Evolutionary conservation across 108 stramenopile species (phyloP), one percentile per base, ranked within the genome.

Genomic region (Conticribra weissflogii): DNA sequence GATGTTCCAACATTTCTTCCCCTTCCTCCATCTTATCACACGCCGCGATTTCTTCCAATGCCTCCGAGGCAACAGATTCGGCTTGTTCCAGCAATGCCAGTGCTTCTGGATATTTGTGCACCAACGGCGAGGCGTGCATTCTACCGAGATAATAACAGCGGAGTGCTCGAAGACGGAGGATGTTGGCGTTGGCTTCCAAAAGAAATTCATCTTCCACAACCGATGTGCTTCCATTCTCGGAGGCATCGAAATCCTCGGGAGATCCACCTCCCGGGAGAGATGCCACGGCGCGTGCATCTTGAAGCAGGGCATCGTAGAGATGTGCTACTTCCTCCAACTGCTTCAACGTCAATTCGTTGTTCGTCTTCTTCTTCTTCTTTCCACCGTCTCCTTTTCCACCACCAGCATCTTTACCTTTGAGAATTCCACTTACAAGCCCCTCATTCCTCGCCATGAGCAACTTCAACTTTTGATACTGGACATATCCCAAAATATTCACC

Each of bases 11-110:
- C 46, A 85, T 75, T 22, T 70, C 63, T 17, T 87, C 85, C 3
- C 71, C 68, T 50, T 76, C 70, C 7, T 86, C 76, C 87, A 87
- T 88, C 55, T 81, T 74, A 52, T 91, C 90, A 76, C 92, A 93
- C 14, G 92, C 92, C 19, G 83, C 85, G 41, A 93, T 86, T 68
- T 93, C 92, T 74, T 93, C 92, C 54, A 67, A 25, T 16, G 92
- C 92, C 30, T 87, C 83, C 58, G 69, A 66, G 29, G 72, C 69
- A 58, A 93, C 52, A 44, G 59, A 60, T 19, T 56, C 65, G 5
- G 89, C 76, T 34, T 93, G 89, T 36, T 88, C 64, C 36, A 89
- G 64, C 36, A 93, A 68, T 17, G 86, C 84, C 36, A 80, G 33
- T 0, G 88, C 86, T 22, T 86, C 63, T 48, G 64, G 36, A 66